These are phyloP conservation scores for Aspergillus sclerotioniger DNA, from an alignment of 495 filamentous ascomycete species.

Conservation along the genomic window DNA sequence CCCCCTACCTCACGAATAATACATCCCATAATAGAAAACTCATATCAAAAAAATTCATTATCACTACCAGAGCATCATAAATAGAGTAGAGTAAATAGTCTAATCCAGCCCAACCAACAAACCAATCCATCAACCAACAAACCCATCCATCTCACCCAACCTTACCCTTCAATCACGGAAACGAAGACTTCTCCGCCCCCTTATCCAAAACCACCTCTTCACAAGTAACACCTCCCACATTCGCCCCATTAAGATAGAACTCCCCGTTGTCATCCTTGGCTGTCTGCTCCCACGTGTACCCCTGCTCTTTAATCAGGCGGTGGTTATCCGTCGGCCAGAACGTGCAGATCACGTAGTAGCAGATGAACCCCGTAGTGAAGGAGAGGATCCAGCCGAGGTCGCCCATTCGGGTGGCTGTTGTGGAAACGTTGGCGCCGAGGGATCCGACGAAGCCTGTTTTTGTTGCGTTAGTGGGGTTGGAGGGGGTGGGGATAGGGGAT, in stretches of 20 bases:
- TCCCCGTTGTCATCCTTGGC: not conserved
- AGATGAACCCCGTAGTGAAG: constrained; percentile 34
- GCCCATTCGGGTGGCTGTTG: constrained; percentile 30
- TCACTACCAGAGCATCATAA: no score
- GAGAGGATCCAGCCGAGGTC: constrained; percentile 41
- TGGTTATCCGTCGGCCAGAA: constrained; percentile 38
- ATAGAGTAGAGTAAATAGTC: no score
- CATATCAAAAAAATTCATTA: no score
- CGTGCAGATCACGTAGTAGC: constrained; percentile 36
- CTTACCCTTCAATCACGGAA: no score
- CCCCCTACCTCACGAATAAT: no score
- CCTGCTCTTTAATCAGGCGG: not conserved
- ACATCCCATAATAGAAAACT: no score
- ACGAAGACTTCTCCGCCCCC: not conserved
- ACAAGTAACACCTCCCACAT: not conserved
- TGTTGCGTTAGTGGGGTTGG: not conserved
- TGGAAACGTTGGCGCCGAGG: constrained; percentile 30
- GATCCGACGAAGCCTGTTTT: constrained; percentile 32
- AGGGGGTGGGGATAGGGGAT: not conserved
- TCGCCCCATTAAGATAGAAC: not conserved
- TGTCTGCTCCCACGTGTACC: not conserved
- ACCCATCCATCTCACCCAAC: no score
- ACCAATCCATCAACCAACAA: no score
- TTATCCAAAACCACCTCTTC: not conserved
- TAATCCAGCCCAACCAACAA: no score